phyloP scores from a whole-genome alignment of 2,329 filamentous ascomycete species.

The Paecilomyces sp. region DNA sequence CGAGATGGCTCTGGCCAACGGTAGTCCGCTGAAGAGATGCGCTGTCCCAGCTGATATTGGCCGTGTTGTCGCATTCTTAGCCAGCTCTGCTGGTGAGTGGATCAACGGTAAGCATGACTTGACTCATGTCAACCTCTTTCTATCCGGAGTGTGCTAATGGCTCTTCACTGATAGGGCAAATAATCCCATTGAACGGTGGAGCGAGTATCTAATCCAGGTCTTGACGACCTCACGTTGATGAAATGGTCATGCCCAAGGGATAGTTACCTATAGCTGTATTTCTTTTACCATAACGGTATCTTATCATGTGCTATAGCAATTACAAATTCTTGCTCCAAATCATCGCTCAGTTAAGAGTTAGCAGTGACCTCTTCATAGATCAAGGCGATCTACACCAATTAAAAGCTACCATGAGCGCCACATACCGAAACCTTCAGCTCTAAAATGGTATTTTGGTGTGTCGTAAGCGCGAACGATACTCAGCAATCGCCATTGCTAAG shows the following conservation, averaged over 20 bases:
- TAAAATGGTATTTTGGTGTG: not conserved
- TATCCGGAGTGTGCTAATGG: not conserved
- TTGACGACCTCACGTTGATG: not conserved
- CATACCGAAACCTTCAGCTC: not conserved
- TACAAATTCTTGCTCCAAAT: not conserved
- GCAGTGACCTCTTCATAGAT: not conserved
- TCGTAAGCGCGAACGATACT: not conserved
- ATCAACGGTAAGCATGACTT: slow-evolving; percentile 50
- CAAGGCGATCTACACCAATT: not conserved
- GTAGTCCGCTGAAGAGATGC: slow-evolving; percentile 54
- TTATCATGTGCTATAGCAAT: not conserved
- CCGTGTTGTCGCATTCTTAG: slow-evolving; percentile 49
- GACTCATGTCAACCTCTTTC: not conserved
- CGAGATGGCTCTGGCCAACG: slow-evolving; percentile 47
- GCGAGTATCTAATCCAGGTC: slow-evolving; percentile 4
- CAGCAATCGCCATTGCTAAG: not conserved
- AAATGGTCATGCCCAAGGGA: not conserved
- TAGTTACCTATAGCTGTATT: not conserved
- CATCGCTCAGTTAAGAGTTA: not conserved
- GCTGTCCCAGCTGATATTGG: slow-evolving; percentile 54
- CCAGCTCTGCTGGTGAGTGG: slow-evolving; percentile 56
- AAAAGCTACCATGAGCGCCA: not conserved
- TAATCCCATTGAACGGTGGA: slow-evolving; percentile 9
- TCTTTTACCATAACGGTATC: not conserved
- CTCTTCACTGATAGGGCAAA: slow-evolving; percentile 4